Conservation (phyloP, 768 basidiomycete genomes). For the Ephemerocybe angulata region DNA sequence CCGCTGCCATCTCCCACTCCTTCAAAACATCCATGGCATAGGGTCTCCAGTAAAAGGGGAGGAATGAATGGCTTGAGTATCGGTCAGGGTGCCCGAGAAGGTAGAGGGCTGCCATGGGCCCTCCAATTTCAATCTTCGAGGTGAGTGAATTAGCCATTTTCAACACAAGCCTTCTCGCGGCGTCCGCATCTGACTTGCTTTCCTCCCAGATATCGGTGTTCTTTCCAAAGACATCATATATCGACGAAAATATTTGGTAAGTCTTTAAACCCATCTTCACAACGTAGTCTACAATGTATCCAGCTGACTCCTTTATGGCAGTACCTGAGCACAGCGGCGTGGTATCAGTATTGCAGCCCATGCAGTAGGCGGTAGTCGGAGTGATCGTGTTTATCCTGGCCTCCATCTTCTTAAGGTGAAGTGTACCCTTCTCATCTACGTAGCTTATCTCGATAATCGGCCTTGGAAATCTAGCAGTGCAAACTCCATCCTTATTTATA, state of each 20-base stretch:
- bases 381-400: slow-evolving; percentile 34
- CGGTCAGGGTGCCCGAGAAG: slow-evolving; percentile 26
- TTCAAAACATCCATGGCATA: neutral
- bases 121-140: slow-evolving; percentile 24
- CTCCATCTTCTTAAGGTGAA: slow-evolving; percentile 31
- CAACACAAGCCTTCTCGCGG: neutral
- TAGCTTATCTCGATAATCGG: slow-evolving; percentile 13
- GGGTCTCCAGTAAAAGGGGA: slow-evolving; percentile 23
- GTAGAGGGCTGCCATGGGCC: slow-evolving; percentile 24
- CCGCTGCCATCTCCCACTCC: neutral
- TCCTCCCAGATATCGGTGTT: slow-evolving; percentile 21
- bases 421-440: slow-evolving; percentile 27
- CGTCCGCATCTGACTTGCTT: neutral
- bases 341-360: slow-evolving; percentile 37
- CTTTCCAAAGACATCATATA: slow-evolving; percentile 23
- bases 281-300: slow-evolving; percentile 42
- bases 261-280: slow-evolving; percentile 38
- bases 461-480: slow-evolving; percentile 34
- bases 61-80: slow-evolving; percentile 26
- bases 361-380: slow-evolving; percentile 26
- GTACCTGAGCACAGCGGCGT: slow-evolving; percentile 37
- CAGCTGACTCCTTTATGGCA: slow-evolving; percentile 32
- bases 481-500: slow-evolving; percentile 24
- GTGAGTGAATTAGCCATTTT: slow-evolving; percentile 26
- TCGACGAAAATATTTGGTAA: slow-evolving; percentile 33